Conservation (phyloP, 768 basidiomycete genomes). For the Suillus paluster region DNA sequence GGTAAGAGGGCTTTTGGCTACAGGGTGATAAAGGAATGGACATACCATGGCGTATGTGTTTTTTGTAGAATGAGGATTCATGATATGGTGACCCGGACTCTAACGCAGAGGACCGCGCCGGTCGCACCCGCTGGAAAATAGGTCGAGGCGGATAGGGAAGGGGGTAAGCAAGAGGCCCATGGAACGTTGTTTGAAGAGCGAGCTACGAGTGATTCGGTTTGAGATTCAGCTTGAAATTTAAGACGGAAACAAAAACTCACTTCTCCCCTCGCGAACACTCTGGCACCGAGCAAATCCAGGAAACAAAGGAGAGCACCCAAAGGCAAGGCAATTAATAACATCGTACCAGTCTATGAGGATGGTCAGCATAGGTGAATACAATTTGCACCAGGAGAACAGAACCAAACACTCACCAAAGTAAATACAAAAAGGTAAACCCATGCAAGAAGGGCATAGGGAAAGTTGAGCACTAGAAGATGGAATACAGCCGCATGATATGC, state of each 20-base stretch:
- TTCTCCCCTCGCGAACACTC: slow-evolving; percentile 73
- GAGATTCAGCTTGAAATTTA: slow-evolving; percentile 4
- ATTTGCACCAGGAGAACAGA: background rate
- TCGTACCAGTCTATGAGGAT: slow-evolving; percentile 67
- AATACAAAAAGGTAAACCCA: slow-evolving; percentile 83
- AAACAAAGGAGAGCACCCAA: slow-evolving; percentile 80
- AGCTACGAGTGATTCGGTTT: slow-evolving; percentile 44
- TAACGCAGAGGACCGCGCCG: slow-evolving; percentile 50
- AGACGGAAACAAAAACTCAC: slow-evolving; percentile 37
- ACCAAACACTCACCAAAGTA: slow-evolving; percentile 63
- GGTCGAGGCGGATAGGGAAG: slow-evolving; percentile 70
- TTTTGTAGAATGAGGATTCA: slow-evolving; percentile 78
- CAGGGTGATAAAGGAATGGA: slow-evolving; percentile 5
- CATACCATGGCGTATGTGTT: slow-evolving; percentile 82
- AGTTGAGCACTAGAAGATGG: slow-evolving; percentile 75
- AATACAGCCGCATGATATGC: slow-evolving; percentile 70
- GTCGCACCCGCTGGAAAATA: slow-evolving; percentile 70
- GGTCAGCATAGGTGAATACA: slow-evolving; percentile 22
- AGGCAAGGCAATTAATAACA: slow-evolving; percentile 77
- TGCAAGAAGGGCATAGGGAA: slow-evolving; percentile 78
- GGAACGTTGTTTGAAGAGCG: slow-evolving; percentile 69
- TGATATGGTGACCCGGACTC: slow-evolving; percentile 50
- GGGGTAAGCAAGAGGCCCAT: slow-evolving; percentile 66
- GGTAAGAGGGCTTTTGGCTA: slow-evolving; percentile 8
- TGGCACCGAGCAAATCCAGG: slow-evolving; percentile 74